phyloP scores from a whole-genome alignment of 1,139 yeast species.

The Lodderomyces beijingensis region DNA sequence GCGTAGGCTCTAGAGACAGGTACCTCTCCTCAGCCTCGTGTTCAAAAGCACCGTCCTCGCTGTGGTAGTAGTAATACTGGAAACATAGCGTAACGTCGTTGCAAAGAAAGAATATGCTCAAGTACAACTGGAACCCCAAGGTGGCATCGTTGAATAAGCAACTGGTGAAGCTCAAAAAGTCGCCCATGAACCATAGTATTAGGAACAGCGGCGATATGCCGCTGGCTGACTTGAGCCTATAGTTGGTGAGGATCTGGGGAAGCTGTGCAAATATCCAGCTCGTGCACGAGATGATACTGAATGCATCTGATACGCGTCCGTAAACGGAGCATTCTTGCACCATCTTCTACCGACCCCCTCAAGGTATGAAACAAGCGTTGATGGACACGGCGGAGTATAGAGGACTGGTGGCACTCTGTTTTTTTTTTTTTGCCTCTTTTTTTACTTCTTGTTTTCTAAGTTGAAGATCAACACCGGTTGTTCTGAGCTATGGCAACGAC shows the following conservation, averaged over 20 bases:
- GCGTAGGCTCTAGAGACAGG: background rate
- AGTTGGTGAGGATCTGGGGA: constrained; percentile 81
- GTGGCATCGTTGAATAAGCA: constrained; percentile 72
- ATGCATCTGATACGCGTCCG: constrained; percentile 25
- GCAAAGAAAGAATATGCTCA: constrained; percentile 69
- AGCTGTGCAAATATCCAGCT: constrained; percentile 85
- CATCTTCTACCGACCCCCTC: background rate
- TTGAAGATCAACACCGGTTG: no score
- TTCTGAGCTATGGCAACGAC: no score
- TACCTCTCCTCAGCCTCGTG: background rate
- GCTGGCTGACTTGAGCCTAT: constrained; percentile 72
- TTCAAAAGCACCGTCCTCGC: constrained; percentile 16
- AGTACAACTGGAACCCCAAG: constrained; percentile 67
- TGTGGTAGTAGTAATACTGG: constrained; percentile 72
- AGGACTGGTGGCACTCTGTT: no score
- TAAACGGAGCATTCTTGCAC: constrained; percentile 15
- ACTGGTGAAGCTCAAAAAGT: constrained; percentile 72
- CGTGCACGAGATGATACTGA: constrained; percentile 30
- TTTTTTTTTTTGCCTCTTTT: no score
- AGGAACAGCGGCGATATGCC: constrained; percentile 81
- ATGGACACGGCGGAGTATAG: background rate
- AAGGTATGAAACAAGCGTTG: background rate
- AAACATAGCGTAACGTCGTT: constrained; percentile 69
- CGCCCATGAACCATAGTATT: constrained; percentile 80
- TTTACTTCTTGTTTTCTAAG: background rate